These are phyloP conservation scores for Lentinus polychrous DNA, from an alignment of 1,284 basidiomycete species.

Conservation along the genomic window DNA sequence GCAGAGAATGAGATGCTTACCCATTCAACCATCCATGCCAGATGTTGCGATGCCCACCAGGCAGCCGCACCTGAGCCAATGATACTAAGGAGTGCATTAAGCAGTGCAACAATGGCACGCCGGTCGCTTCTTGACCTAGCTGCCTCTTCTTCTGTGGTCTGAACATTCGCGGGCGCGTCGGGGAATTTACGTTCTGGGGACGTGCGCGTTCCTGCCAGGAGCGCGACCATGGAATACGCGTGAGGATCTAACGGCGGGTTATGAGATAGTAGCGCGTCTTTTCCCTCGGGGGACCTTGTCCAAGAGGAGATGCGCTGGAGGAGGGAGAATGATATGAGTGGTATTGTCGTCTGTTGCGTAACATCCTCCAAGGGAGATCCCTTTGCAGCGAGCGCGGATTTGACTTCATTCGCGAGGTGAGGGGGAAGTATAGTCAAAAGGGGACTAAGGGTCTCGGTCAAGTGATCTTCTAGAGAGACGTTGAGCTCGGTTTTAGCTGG, in stretches of 20 bases:
- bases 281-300: constrained; percentile 48
- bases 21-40: constrained; percentile 66
- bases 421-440: constrained; percentile 40
- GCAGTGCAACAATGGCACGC: constrained; percentile 57
- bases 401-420: constrained; percentile 36
- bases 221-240: constrained; percentile 61
- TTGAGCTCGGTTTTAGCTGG: constrained; percentile 29
- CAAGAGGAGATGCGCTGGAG: constrained; percentile 59
- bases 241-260: constrained; percentile 40
- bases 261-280: constrained; percentile 33
- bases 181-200: constrained; percentile 68
- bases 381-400: constrained; percentile 8
- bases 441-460: constrained; percentile 39
- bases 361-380: neutral
- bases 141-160: constrained; percentile 28
- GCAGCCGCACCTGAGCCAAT: constrained; percentile 56
- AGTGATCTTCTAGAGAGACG: constrained; percentile 63
- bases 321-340: constrained; percentile 52
- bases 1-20: constrained; percentile 33
- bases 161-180: constrained; percentile 34
- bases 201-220: constrained; percentile 68
- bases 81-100: constrained; percentile 68
- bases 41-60: constrained; percentile 63
- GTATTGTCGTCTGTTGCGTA: constrained; percentile 10
- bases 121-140: constrained; percentile 42